These are phyloP conservation scores for Pseudogymnoascus sp. DNA, from an alignment of 2,329 filamentous ascomycete species.

Conservation along the genomic window DNA sequence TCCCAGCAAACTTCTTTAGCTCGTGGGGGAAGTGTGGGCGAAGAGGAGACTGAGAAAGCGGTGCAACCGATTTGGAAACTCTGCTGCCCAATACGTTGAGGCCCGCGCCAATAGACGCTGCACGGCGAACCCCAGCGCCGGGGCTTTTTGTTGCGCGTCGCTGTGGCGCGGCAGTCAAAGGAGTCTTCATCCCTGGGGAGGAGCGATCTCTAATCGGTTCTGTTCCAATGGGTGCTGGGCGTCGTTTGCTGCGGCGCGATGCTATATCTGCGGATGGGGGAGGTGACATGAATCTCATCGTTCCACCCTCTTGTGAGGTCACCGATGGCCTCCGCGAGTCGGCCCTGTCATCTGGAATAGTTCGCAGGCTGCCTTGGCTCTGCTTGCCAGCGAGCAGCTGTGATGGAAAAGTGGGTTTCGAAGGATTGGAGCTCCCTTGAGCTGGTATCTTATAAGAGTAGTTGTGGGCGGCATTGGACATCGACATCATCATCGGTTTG, in stretches of 20 bases:
- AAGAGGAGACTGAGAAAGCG: conserved; percentile 5
- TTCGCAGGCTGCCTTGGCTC: neutral
- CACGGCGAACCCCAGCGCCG: neutral
- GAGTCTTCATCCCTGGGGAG: conserved; percentile 3
- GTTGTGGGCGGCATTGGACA: neutral
- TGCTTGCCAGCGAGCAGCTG: neutral
- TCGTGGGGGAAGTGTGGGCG: conserved; percentile 5
- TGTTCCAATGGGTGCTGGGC: conserved; percentile 6
- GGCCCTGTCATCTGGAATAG: neutral
- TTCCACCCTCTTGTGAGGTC: neutral
- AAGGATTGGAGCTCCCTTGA: neutral
- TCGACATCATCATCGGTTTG: conserved; percentile 4
- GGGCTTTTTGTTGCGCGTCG: neutral
- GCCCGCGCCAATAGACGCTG: conserved; percentile 6
- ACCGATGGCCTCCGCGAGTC: neutral
- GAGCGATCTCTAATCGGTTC: conserved; percentile 1
- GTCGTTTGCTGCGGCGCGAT: conserved; percentile 9
- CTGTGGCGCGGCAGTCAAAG: neutral
- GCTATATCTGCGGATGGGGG: conserved; percentile 12
- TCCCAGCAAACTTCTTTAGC: neutral
- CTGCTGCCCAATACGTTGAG: conserved; percentile 9
- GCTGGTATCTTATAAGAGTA: neutral
- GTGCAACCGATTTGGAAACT: neutral
- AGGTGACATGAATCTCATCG: conserved; percentile 11
- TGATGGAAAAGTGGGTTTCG: neutral